These are phyloP conservation scores for Hypholoma sublateritium DNA, from an alignment of 768 basidiomycete species.

Conservation along the genomic window DNA sequence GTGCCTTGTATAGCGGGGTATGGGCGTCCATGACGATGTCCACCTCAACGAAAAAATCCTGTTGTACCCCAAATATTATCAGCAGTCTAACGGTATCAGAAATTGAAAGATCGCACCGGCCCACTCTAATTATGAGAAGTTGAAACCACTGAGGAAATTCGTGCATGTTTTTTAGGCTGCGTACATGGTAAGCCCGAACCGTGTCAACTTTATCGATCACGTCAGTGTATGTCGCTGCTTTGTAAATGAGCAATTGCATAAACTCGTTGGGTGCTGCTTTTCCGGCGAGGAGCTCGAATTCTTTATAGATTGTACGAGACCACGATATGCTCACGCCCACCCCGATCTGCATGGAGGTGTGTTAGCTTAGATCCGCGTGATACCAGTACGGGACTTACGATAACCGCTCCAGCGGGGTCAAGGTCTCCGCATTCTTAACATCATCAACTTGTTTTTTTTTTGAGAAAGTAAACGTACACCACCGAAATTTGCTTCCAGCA, in stretches of 20 bases:
- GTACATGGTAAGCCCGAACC: slow-evolving; percentile 87
- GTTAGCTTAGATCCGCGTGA: too few species aligned
- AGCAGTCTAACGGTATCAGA: not conserved
- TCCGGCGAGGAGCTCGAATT: slow-evolving; percentile 91
- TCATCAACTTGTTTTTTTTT: slow-evolving; percentile 7
- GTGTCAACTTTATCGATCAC: slow-evolving; percentile 89
- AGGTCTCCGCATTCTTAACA: slow-evolving; percentile 42
- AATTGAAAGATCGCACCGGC: slow-evolving; percentile 45
- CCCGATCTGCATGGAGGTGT: slow-evolving; percentile 52
- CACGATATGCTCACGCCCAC: slow-evolving; percentile 76
- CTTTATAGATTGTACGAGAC: slow-evolving; percentile 70
- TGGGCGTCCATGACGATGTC: slow-evolving; percentile 91
- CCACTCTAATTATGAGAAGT: slow-evolving; percentile 52
- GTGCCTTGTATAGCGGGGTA: slow-evolving; percentile 88
- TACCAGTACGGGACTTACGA: slow-evolving; percentile 43
- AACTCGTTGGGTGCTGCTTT: slow-evolving; percentile 92
- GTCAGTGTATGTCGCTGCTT: slow-evolving; percentile 84
- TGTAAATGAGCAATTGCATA: slow-evolving; percentile 89
- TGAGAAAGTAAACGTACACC: slow-evolving; percentile 59
- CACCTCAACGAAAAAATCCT: slow-evolving; percentile 93
- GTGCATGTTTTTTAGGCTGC: slow-evolving; percentile 20
- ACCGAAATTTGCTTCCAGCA: slow-evolving; percentile 74
- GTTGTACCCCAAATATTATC: not conserved
- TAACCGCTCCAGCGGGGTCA: slow-evolving; percentile 76
- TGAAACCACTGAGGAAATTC: not conserved